Conservation (phyloP, 768 basidiomycete species). For the Austroboletus festivus region DNA sequence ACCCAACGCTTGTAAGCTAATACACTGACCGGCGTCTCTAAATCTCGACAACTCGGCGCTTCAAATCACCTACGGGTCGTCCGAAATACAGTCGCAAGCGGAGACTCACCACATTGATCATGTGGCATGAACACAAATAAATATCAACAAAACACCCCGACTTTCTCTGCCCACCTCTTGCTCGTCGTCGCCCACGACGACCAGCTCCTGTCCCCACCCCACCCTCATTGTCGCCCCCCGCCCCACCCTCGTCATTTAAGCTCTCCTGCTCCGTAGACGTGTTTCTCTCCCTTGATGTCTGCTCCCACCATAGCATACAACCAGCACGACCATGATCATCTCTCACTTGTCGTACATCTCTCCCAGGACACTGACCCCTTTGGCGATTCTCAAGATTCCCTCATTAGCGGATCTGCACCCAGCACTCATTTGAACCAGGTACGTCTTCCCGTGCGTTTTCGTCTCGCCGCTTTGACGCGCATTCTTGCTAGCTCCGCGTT, state of each 20-base stretch:
- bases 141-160: conserved; percentile 20
- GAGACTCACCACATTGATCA: background rate
- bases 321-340: conserved; percentile 37
- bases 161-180: conserved; percentile 27
- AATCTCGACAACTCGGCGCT: too few relatives aligned
- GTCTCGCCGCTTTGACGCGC: conserved; percentile 4
- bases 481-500: conserved; percentile 40
- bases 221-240: conserved; percentile 20
- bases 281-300: conserved; percentile 37
- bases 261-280: conserved; percentile 19
- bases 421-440: conserved; percentile 8
- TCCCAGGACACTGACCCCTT: conserved; percentile 47
- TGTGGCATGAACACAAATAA: conserved; percentile 26
- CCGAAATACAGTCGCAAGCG: background rate
- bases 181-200: conserved; percentile 34
- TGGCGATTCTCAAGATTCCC: conserved; percentile 42
- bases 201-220: conserved; percentile 23
- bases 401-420: conserved; percentile 28
- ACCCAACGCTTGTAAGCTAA: too few relatives aligned
- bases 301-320: conserved; percentile 35
- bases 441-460: background rate
- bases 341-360: conserved; percentile 11
- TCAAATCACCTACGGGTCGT: too few relatives aligned
- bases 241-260: conserved; percentile 2
- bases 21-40: too few relatives aligned